phyloP scores from a whole-genome alignment of 805 yeast species.

The Candida tibetensis region DNA sequence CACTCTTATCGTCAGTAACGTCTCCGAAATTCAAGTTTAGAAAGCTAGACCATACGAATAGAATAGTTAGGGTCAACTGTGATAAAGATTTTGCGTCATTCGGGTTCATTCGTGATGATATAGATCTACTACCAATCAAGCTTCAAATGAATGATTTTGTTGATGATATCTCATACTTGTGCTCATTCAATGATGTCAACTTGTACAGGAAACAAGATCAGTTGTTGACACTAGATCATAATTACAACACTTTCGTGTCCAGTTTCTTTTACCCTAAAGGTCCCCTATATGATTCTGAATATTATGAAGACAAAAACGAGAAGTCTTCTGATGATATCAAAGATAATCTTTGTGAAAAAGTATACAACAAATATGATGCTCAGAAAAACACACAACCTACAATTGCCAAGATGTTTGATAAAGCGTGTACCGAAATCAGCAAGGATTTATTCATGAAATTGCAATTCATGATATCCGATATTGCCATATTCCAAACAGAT shows the following conservation, averaged over 20 bases:
- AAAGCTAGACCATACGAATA: constrained; percentile 52
- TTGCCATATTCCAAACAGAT: neutral
- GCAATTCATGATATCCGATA: neutral
- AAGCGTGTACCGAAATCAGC: neutral
- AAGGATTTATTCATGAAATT: neutral
- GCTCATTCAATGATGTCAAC: constrained; percentile 42
- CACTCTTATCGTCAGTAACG: constrained; percentile 25
- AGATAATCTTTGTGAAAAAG: neutral
- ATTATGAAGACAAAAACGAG: constrained; percentile 8
- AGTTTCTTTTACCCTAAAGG: constrained; percentile 26
- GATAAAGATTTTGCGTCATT: constrained; percentile 65
- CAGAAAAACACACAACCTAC: neutral
- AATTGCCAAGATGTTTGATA: neutral
- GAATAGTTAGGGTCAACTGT: constrained; percentile 60
- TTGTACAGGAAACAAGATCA: constrained; percentile 41
- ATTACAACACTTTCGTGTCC: constrained; percentile 24
- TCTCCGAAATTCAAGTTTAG: constrained; percentile 45
- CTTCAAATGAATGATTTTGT: constrained; percentile 46
- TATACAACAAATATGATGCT: neutral
- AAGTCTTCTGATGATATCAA: constrained; percentile 1
- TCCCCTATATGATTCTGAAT: neutral
- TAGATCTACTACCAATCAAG: constrained; percentile 55
- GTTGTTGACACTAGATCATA: constrained; percentile 31
- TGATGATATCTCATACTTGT: constrained; percentile 53
- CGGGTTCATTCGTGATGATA: constrained; percentile 63